Base-by-base conservation (phyloP, 2,329 filamentous ascomycete species). In the Aspergillus hortae region DNA sequence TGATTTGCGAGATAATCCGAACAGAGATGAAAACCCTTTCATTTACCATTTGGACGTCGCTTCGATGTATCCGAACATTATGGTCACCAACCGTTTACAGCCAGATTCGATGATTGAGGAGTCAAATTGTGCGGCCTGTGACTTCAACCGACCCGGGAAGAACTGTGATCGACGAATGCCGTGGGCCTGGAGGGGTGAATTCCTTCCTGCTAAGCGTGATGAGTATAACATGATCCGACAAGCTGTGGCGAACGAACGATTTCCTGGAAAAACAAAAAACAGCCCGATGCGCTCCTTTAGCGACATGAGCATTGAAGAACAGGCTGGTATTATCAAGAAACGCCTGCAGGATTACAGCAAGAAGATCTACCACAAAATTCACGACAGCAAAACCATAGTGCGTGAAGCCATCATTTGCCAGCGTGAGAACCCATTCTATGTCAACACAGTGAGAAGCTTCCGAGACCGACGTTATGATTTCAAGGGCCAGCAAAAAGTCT, bases 41-140 rank as follows among this genome's bases (percentile, higher is more conserved):
- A 99, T 99, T 59, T 99, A 99, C 74, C 94, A 99, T 79, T 78
- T 99, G 74, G 94, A 99, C 67, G 95, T 99, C 53, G 94, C 94
- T 15, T 96, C 94, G 54, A 99, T 99, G 94, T 99, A 99, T 69
- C 94, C 94, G 9, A 99, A 99, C 72, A 99, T 99, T 70, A 99
- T 99, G 95, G 99, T 95, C 2, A 99, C 94, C 1, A 99, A 99
- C 71, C 88, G 94, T 69, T 74, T 99, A 44, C 94, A 99, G 62
- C 94, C 94, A 0, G 94, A 99, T 71, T 97, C 94, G n/a, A 95
- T 99, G 91, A 95, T 99, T 49, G 80, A 92, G 44, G 95, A 99
- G 68, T 90, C 92, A 0, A 90, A 96, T 63, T 99, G 95, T 65
- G 94, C 94, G 2, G 92, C 94, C 10, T 99, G 95, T 71, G 95